Evolutionary conservation across 345 rosid genomes (phyloP), one percentile per base, ranked within the genome.

Genomic region (Salix exigua): DNA sequence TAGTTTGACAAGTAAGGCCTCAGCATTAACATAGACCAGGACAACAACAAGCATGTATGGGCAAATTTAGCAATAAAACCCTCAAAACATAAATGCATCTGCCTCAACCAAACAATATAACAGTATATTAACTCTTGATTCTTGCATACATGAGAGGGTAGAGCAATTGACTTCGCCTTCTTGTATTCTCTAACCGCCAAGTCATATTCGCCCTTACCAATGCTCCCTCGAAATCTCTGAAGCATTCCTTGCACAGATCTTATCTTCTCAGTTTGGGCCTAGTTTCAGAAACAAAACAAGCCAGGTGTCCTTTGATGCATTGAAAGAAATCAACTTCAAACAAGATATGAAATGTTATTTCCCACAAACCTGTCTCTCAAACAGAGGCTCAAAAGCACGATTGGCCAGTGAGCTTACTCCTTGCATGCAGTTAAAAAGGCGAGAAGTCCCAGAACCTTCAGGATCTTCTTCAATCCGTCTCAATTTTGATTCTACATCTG

Each of bases 201-300:
- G 84, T 96, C 99, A 70, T 90, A 88, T 90, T 93, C 98, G 73
- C 99, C 98, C 91, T 93, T 96, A 79, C 94, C 86, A 76, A 96
- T 93, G 87, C 90, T 92, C 68, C 83, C 91, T 79, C 97, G 89
- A 76, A 96, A 96, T 72, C 99, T 91, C 88, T 96, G 98, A 80
- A 96, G 94, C 94, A 93, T 96, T 74, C 98, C 99, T 87, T 96
- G 99, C 78, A 93, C 98, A 83, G 99, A 91, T 74, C 98, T 86
- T 78, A 96, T 96, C 88, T 92, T 96, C 90, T 96, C 99, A 68
- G 99, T 90, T 88, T 96, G 99, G 72, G 98, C 96, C 99, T 95
- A 73, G 63, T 70, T 26, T 66, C 74, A 53, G 66, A 79, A 82
- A 73, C 55, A 83, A 30, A 53, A 61, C 30, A 78, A 73, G 62